Base-by-base conservation (phyloP, 305 asterid genomes). In the Salvia sclarea region DNA sequence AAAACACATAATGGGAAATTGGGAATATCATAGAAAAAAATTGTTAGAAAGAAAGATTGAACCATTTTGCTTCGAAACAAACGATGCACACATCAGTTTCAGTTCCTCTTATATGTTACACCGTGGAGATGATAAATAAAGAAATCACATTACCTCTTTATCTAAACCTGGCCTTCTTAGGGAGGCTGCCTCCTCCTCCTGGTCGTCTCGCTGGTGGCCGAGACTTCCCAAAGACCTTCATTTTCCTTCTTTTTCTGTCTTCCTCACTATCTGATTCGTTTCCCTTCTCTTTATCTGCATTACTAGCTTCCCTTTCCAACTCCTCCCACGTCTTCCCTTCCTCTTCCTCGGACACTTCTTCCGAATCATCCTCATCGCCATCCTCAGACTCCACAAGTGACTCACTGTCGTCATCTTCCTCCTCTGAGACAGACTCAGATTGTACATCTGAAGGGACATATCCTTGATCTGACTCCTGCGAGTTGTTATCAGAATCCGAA, bases 151-250 rank as follows among this genome's bases (percentile, higher is more conserved):
- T 38, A 6, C 41, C 53, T 13, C 20, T 77, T 68, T 25, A 79
- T 77, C 83, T 79, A 67, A 79, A 79, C 70, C 74, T 71, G 55
- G 72, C 57, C 65, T 71, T 75, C 77, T 79, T 79, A 9, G 75
- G 78, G 37, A 71, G 72, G 61, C 75, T 57, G 65, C 91, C 41
- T 75, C 72, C 79, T 5, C 80, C 85, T 25, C 33, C 33, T 1
- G 76, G 69, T 63, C 80, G 55, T 52, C 81, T 80, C 9, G 69
- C 76, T 2, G 79, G 72, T 10, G 70, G 55, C 38, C 12, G 18
- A 0, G 61, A 54, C n/a, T 56, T 56, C 13, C 62, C 62, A 8
- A 56, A 56, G 14, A 43, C 43, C 62, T 56, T 56, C 43, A 56
- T 30, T 14, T 56, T 56, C 24, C 41, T 56, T 9, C 62, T 30